Percentiles rank a stretch among this genome's conserved stretches.
These are phyloP conservation scores for Mycena floridula DNA, from an alignment of 768 basidiomycete genomes.

Conservation along the genomic window DNA sequence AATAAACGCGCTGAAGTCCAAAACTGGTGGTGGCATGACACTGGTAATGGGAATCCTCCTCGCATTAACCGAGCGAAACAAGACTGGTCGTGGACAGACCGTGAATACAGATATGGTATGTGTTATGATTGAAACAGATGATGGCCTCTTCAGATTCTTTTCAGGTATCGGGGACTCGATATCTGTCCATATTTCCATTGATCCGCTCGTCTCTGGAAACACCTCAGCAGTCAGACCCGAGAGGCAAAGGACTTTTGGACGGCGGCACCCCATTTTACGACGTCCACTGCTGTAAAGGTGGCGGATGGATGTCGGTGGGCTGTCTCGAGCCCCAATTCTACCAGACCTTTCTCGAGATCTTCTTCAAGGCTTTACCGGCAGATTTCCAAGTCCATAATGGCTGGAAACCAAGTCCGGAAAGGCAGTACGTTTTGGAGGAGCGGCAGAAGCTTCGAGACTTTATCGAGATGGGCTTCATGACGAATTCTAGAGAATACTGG, in stretches of 20 bases:
- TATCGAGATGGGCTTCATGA: conserved; percentile 57
- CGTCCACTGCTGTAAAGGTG: conserved; percentile 68
- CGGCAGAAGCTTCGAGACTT: conserved; percentile 58
- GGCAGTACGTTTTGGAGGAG: conserved; percentile 37
- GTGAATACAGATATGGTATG: conserved; percentile 72
- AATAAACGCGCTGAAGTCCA: too few relatives aligned
- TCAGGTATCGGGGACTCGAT: conserved; percentile 76
- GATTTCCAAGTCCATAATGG: conserved; percentile 36
- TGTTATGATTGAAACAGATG: neutral
- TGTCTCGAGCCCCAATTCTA: conserved; percentile 75
- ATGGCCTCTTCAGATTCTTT: neutral
- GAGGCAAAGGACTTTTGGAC: conserved; percentile 61
- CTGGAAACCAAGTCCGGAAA: conserved; percentile 48
- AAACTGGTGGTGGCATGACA: conserved; percentile 66
- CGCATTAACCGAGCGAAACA: conserved; percentile 62
- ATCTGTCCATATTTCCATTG: conserved; percentile 69
- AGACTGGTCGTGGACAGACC: conserved; percentile 66
- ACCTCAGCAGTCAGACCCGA: conserved; percentile 29
- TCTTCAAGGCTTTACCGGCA: conserved; percentile 42
- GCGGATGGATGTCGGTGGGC: conserved; percentile 70
- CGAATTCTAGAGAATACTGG: conserved; percentile 64
- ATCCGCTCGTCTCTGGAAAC: conserved; percentile 32
- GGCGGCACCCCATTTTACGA: conserved; percentile 78
- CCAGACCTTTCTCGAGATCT: conserved; percentile 48
- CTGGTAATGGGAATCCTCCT: conserved; percentile 70